Conservation (phyloP, 495 filamentous ascomycete genomes). For the Penicillium egyptiacum region DNA sequence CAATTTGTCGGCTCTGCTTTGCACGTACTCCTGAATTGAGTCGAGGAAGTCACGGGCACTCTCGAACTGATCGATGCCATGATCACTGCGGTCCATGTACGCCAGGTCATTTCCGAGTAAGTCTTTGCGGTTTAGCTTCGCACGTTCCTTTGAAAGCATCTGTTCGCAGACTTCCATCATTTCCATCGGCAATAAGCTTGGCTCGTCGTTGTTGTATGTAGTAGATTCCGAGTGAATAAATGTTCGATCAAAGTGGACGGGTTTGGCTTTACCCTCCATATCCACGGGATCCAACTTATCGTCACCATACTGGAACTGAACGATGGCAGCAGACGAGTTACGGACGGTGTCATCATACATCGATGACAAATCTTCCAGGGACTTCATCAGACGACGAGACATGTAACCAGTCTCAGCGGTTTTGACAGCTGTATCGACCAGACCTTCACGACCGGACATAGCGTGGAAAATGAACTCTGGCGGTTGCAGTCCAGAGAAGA, state of each 20-base stretch:
- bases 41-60: slow-evolving; percentile 79
- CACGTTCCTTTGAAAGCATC: slow-evolving; percentile 62
- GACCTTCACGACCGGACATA: slow-evolving; percentile 95
- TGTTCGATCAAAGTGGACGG: slow-evolving; percentile 89
- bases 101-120: slow-evolving; percentile 51
- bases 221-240: slow-evolving; percentile 79
- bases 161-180: slow-evolving; percentile 64
- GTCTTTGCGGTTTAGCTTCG: slow-evolving; percentile 61
- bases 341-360: slow-evolving; percentile 93
- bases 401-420: slow-evolving; percentile 99
- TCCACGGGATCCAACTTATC: slow-evolving; percentile 93
- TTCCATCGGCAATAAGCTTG: slow-evolving; percentile 68
- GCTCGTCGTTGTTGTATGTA: slow-evolving; percentile 75
- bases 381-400: slow-evolving; percentile 98
- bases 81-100: slow-evolving; percentile 64
- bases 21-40: slow-evolving; percentile 69
- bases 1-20: slow-evolving; percentile 55
- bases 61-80: slow-evolving; percentile 78
- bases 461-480: slow-evolving; percentile 98
- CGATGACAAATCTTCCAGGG: slow-evolving; percentile 87
- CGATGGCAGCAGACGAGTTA: slow-evolving; percentile 78
- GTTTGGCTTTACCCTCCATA: slow-evolving; percentile 93
- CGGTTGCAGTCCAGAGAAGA: slow-evolving; percentile 88
- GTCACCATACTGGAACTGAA: slow-evolving; percentile 96
- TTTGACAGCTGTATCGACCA: slow-evolving; percentile 99